Conservation (phyloP, 768 basidiomycete genomes). For the Termitomyces sp. region DNA sequence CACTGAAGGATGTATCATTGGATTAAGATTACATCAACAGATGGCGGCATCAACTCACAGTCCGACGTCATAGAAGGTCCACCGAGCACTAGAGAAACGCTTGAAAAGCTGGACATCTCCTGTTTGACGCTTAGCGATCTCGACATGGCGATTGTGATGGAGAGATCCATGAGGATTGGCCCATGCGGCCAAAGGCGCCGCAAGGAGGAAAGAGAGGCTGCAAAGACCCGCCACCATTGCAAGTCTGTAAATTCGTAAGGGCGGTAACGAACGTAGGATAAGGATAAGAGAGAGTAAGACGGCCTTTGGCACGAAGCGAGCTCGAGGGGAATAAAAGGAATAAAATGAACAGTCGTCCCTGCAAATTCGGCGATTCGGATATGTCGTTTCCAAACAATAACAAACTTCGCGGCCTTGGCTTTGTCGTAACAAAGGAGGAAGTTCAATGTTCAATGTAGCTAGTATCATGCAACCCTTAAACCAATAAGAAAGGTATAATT, state of each 20-base stretch:
- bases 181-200: constrained; percentile 25
- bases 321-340: not conserved
- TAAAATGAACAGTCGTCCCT: not conserved
- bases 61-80: constrained; percentile 30
- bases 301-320: not conserved
- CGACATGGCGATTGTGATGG: constrained; percentile 19
- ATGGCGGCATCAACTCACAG: constrained; percentile 16
- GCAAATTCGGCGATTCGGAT: not conserved
- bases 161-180: constrained; percentile 23
- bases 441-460: not conserved
- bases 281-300: constrained; percentile 9
- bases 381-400: constrained; percentile 9
- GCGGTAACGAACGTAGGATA: constrained; percentile 14
- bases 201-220: constrained; percentile 20
- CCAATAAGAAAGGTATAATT: not conserved
- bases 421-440: not conserved
- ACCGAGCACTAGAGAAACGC: constrained; percentile 19
- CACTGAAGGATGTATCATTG: constrained; percentile 10
- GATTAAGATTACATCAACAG: not conserved
- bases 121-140: constrained; percentile 22
- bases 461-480: not conserved
- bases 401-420: not conserved
- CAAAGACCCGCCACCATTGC: constrained; percentile 16
- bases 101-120: constrained; percentile 21
- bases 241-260: not conserved